Percentiles rank a stretch among this genome's conserved stretches.
phyloP scores from a whole-genome alignment of 768 basidiomycete genomes.

The Phallus indusiatus region DNA sequence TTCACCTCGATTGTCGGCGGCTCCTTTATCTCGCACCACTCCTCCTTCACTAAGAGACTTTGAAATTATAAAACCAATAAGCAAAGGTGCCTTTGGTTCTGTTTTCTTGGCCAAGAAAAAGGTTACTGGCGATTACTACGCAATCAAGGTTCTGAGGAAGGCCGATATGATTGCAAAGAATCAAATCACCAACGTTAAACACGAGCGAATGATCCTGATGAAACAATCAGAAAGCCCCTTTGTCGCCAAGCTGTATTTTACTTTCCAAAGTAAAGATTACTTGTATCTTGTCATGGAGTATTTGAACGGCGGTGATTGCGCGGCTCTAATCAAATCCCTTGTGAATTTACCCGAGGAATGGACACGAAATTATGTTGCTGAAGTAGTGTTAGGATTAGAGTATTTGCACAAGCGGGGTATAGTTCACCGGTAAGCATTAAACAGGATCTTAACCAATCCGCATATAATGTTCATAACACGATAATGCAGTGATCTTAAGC shows the following conservation, averaged over 20 bases:
- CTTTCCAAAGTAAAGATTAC: slow-evolving; percentile 99
- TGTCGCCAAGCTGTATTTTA: slow-evolving; percentile 95
- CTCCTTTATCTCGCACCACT: slow-evolving; percentile 67
- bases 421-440: slow-evolving; percentile 79
- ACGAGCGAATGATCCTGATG: slow-evolving; percentile 99
- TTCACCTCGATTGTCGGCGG: slow-evolving; percentile 79
- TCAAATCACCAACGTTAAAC: slow-evolving; percentile 99
- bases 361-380: slow-evolving; percentile 94
- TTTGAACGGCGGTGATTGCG: slow-evolving; percentile 96
- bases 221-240: slow-evolving; percentile 98
- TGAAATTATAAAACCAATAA: slow-evolving; percentile 98
- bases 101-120: slow-evolving; percentile 99
- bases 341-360: slow-evolving; percentile 92
- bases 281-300: slow-evolving; percentile 99
- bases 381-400: slow-evolving; percentile 90
- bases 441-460: slow-evolving; percentile 10
- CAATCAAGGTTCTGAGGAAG: slow-evolving; percentile 99
- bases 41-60: slow-evolving; percentile 97
- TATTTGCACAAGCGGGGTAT: slow-evolving; percentile 94
- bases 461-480: background rate
- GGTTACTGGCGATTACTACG: slow-evolving; percentile 95
- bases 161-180: slow-evolving; percentile 99
- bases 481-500: slow-evolving; percentile 78
- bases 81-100: slow-evolving; percentile 96
- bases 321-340: slow-evolving; percentile 92